Evolutionary conservation across 1,284 basidiomycete genomes (phyloP).

Genomic region (Anthracocystis walkeri): DNA sequence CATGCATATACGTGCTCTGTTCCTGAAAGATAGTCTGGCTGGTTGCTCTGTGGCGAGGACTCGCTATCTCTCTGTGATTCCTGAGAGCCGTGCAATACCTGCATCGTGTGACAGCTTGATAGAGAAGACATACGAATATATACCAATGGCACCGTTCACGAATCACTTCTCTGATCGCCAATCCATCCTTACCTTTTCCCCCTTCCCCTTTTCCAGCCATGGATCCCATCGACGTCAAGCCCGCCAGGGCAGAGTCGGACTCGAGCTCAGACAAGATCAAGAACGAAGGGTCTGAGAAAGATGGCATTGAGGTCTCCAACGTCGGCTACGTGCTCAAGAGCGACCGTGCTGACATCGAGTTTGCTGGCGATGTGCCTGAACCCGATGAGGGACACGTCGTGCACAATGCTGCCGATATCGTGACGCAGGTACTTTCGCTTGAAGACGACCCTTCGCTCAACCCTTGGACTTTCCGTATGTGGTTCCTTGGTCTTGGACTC

Average conservation of each 20-base stretch:
- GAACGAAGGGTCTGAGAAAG: slow-evolving; percentile 19
- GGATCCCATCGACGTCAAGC: slow-evolving; percentile 36
- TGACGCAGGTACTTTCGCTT: slow-evolving; percentile 24
- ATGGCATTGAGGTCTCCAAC: slow-evolving; percentile 27
- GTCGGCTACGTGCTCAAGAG: slow-evolving; percentile 28
- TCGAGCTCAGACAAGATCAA: slow-evolving; percentile 42
- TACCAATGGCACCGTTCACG: background rate
- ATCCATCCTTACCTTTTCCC: background rate
- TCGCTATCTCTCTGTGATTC: background rate
- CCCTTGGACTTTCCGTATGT: slow-evolving; percentile 42
- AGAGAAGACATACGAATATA: slow-evolving; percentile 1
- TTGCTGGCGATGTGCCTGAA: slow-evolving; percentile 1
- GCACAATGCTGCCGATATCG: slow-evolving; percentile 27
- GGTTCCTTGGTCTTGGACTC: slow-evolving; percentile 30
- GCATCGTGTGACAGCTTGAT: background rate
- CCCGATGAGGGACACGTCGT: slow-evolving; percentile 18
- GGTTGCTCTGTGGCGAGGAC: background rate
- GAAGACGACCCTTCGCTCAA: slow-evolving; percentile 34
- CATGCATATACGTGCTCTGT: slow-evolving; percentile 3
- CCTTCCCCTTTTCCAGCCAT: slow-evolving; percentile 2
- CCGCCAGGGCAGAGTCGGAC: slow-evolving; percentile 18
- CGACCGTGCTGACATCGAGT: slow-evolving; percentile 19
- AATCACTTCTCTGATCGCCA: no score
- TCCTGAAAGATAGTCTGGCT: no score
- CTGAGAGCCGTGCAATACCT: no score